Evolutionary conservation across 1,284 basidiomycete genomes (phyloP).

Genomic region (Leucocoprinus gongylophorus): DNA sequence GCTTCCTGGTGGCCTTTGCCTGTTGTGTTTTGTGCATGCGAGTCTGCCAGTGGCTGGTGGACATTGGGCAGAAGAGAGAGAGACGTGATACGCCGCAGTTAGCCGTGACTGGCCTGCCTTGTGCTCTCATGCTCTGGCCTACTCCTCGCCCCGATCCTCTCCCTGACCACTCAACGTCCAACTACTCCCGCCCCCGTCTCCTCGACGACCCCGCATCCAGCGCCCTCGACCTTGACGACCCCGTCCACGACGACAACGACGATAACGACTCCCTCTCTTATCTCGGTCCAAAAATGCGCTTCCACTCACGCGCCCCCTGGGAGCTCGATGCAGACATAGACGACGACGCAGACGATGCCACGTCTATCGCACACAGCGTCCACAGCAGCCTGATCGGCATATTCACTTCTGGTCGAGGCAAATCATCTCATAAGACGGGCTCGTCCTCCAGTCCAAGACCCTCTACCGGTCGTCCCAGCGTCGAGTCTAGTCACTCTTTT

Average conservation of each 20-base stretch:
- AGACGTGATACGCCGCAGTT: conserved; percentile 2
- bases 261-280: conserved; percentile 44
- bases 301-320: conserved; percentile 76
- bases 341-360: conserved; percentile 40
- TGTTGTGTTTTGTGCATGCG: conserved; percentile 63
- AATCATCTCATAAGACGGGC: conserved; percentile 31
- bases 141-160: conserved; percentile 52
- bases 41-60: conserved; percentile 53
- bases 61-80: conserved; percentile 1
- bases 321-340: conserved; percentile 50
- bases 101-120: conserved; percentile 11
- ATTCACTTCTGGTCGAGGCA: conserved; percentile 17
- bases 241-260: conserved; percentile 32
- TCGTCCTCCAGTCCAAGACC: conserved; percentile 41
- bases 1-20: conserved; percentile 60
- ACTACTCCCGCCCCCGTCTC: conserved; percentile 29
- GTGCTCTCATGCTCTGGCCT: conserved; percentile 46
- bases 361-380: conserved; percentile 1
- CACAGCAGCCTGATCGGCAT: conserved; percentile 1
- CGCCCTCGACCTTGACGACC: conserved; percentile 55
- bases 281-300: conserved; percentile 71
- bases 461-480: conserved; percentile 45
- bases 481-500: conserved; percentile 52
- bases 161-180: conserved; percentile 30
- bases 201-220: conserved; percentile 45